Evolutionary conservation across 1,284 basidiomycete species (phyloP), one percentile per base, ranked within the genome.

Genomic region (Kalmanozyma brasiliensis): DNA sequence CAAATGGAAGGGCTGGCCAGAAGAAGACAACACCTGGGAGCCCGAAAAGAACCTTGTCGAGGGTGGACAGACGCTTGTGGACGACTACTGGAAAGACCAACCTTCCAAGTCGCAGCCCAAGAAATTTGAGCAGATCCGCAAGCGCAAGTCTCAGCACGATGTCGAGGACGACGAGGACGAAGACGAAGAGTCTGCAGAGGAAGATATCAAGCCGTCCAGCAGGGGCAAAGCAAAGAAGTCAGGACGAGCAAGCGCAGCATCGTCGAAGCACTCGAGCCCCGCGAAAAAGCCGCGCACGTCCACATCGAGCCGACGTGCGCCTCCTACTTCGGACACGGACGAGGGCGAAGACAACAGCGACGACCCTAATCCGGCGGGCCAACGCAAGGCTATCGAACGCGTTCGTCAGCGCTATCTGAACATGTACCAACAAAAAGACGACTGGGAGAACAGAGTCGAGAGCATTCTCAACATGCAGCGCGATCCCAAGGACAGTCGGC

Each of bases 1-100:
- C 67, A 74, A 74, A 42, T 74, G 71, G 71, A 74, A 74, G 35
- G 63, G 60, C 9, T 74, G 42, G 26, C 20, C 49, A n/a, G 71
- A 74, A 24, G 17, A 1, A 1, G 59, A 63, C 17, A 74, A 70
- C 47, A 74, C 71, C 8, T 74, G 71, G 71, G 71, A 74, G 52
- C 71, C 71, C 8, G 71, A 74, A 49, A 37, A 17, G 1, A 63
- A 74, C 33, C 33, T 70, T 0, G 26, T 43, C 0, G 7, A 29
- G 6, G 26, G 7, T 29, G 26, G 26, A 6, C 45, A 45, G 6
- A 30, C 49, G 1, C 26, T 70, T 13, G 40, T 67, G 24, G 52
- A 67, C 23, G 53, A 55, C 3, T 74, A 70, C 53, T 74, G 71
- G 71, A 70, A 70, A 48, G 48, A 43, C 36, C 56, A 61, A 38